Evolutionary conservation across 495 filamentous ascomycete species (phyloP), one percentile per base, ranked within the genome.

Genomic region (Tuber calosporum): DNA sequence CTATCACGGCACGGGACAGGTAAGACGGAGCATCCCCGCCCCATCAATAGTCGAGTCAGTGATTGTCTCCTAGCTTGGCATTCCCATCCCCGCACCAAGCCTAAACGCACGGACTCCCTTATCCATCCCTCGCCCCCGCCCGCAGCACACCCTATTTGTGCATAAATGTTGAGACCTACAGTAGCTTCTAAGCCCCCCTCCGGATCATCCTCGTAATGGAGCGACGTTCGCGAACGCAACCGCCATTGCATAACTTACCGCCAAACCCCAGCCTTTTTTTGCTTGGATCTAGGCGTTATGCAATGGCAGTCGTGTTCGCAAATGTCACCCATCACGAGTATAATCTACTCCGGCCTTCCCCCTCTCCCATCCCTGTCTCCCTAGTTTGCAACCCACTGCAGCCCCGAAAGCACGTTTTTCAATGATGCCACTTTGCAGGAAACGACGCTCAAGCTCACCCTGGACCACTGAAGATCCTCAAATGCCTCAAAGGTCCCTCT

Each of bases 401-500:
- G 26, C 53, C 53, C 26, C 0, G 6, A 30, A 62, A 62, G 26
- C 26, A 17, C 11, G 0, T 34, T 34, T 26, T 34, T 9, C 11
- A 13, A 34, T 17, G 26, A 62, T 62, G 13, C 53, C 7, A 17
- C 26, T 17, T 4, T 11, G 26, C 53, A 34, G n/a, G 4, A 34
- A 62, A 34, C 53, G 34, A 30, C 26, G 11, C 26, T 4, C 53
- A 62, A 62, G 2, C 26, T 34, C 26, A 62, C 53, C 26, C 26
- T 4, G 26, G 26, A 62, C 53, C 53, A 30, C 13, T 15, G 15
- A 34, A 62, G 11, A 17, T 13, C 53, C 17, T 13, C 9, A 62
- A 62, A 62, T 30, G 53, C 53, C 53, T 62, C 53, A 30, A 62
- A 34, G 34, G 53, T 62, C 53, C 53, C 53, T 62, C 53, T 30